These are phyloP conservation scores for Carpediemonas membranifera DNA, from an alignment of 78 protist genomes.

Conservation along the genomic window DNA sequence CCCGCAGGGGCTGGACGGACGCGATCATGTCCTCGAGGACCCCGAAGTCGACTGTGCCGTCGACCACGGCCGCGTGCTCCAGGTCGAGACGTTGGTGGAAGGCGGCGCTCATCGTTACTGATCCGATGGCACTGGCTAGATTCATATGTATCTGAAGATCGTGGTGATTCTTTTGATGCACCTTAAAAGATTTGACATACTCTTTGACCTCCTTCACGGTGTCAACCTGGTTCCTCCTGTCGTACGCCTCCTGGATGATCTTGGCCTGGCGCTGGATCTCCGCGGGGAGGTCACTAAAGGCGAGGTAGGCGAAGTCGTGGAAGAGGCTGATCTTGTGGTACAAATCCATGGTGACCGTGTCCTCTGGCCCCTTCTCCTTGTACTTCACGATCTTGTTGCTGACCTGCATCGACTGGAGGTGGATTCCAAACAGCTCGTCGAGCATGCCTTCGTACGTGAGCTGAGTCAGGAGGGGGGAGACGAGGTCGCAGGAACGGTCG, in stretches of 20 bases:
- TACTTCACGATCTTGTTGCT: no score
- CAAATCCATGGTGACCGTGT: no score
- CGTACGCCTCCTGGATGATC: constrained; percentile 20
- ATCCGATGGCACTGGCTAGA: neutral
- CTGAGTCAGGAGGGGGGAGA: constrained; percentile 51
- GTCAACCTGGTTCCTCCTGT: constrained; percentile 24
- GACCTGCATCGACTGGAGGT: no score
- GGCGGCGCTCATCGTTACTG: neutral
- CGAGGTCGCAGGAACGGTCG: constrained; percentile 55
- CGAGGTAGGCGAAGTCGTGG: neutral
- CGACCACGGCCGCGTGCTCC: no score
- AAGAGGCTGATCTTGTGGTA: neutral
- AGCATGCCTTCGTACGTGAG: constrained; percentile 84
- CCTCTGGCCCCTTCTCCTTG: no score
- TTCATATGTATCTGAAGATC: neutral
- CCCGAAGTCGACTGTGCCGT: no score
- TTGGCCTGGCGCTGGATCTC: constrained; percentile 12
- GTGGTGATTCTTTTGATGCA: constrained; percentile 33
- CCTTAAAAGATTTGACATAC: constrained; percentile 8
- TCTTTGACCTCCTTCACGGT: constrained; percentile 36
- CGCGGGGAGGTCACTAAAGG: neutral
- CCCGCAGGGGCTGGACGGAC: constrained; percentile 26
- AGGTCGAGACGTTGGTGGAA: constrained; percentile 28
- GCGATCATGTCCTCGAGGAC: constrained; percentile 53
- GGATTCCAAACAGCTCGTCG: constrained; percentile 67